A percentile compares a stretch with the other conserved stretches of the same genome.
Conservation (phyloP, 352 stramenopile genomes). For the Pythium vanterpoolii region DNA sequence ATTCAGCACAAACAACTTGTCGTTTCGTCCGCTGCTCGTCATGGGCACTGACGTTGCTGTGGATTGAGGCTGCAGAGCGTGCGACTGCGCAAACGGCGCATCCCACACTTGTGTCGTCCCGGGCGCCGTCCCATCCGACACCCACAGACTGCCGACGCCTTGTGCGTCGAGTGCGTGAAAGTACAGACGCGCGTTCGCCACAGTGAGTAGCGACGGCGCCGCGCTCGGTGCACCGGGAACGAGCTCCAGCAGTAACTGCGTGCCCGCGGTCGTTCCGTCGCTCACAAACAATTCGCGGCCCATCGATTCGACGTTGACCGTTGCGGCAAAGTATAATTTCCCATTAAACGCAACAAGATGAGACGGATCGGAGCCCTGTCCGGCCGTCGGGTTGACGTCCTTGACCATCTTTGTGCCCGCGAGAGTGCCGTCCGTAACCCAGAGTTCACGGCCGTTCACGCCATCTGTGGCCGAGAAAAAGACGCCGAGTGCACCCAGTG, state of each 20-base stretch:
- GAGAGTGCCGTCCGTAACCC: conserved; percentile 42
- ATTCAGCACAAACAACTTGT: conserved; percentile 16
- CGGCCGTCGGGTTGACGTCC: conserved; percentile 37
- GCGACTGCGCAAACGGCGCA: conserved; percentile 19
- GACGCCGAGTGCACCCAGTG: conserved; percentile 28
- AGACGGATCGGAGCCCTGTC: conserved; percentile 35
- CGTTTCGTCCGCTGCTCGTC: not conserved
- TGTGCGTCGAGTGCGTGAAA: conserved; percentile 25
- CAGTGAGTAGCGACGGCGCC: conserved; percentile 26
- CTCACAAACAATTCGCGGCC: conserved; percentile 58
- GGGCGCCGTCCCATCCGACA: conserved; percentile 27
- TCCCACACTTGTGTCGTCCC: conserved; percentile 27
- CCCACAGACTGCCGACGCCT: conserved; percentile 26
- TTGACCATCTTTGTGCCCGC: conserved; percentile 43
- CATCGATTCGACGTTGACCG: conserved; percentile 12
- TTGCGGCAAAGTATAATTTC: conserved; percentile 40
- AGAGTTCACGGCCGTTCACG: conserved; percentile 63
- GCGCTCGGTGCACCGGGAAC: conserved; percentile 25
- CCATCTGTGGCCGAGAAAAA: conserved; percentile 76
- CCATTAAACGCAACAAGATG: conserved; percentile 34
- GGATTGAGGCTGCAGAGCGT: conserved; percentile 3
- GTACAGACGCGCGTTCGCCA: conserved; percentile 20
- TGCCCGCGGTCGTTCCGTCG: conserved; percentile 44
- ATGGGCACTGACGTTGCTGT: not conserved
- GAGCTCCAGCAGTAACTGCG: conserved; percentile 35